Evolutionary conservation across 1,139 yeast species (phyloP).

Genomic region (Blastobotrys arbuscula): DNA sequence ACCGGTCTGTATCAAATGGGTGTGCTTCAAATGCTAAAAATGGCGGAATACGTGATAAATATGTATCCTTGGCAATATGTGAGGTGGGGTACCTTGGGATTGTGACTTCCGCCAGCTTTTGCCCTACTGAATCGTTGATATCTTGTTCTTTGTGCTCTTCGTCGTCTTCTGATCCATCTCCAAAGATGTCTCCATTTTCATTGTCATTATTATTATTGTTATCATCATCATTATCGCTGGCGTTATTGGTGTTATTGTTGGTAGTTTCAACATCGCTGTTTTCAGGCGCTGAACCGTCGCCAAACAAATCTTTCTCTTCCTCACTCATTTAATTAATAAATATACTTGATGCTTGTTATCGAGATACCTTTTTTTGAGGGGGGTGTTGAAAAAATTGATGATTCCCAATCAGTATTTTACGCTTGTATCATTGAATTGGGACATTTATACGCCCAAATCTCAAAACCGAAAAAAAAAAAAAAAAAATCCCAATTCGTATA

Average conservation of each 20-base stretch:
- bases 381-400: too few species aligned
- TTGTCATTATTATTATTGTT: conserved; percentile 22
- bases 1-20: conserved; percentile 77
- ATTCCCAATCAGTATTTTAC: too few species aligned
- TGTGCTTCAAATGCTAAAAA: conserved; percentile 77
- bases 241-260: conserved; percentile 1
- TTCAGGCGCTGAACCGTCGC: conserved; percentile 11
- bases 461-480: too few species aligned
- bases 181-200: conserved; percentile 1
- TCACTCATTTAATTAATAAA: conserved; percentile 1
- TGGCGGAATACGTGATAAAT: conserved; percentile 68
- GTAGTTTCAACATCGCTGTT: conserved; percentile 5
- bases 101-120: conserved; percentile 43
- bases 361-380: too few species aligned
- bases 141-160: conserved; percentile 13
- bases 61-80: conserved; percentile 38
- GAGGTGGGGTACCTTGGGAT: conserved; percentile 69
- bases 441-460: too few species aligned
- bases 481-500: too few species aligned
- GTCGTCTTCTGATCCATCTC: conserved; percentile 1
- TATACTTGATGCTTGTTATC: too few species aligned
- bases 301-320: conserved; percentile 11
- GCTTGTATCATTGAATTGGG: too few species aligned
- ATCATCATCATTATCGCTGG: conserved; percentile 14
- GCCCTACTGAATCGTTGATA: conserved; percentile 19